Percentiles rank a stretch among this genome's conserved stretches.
phyloP scores from a whole-genome alignment of 805 yeast species.

The Kazachstania africana region DNA sequence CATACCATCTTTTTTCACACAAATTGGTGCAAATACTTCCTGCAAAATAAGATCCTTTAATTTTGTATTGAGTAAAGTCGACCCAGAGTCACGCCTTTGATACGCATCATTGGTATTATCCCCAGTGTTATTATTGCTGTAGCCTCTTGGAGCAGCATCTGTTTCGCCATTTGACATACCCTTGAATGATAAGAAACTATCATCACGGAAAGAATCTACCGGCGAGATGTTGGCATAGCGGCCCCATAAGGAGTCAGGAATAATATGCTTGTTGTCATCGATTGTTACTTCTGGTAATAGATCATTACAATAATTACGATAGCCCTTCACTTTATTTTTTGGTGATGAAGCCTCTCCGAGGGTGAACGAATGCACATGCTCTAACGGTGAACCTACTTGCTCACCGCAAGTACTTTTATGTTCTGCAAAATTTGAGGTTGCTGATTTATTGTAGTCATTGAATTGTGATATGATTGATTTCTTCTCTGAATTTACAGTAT shows the following conservation, averaged over 20 bases:
- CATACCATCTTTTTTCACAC: slow-evolving; percentile 3
- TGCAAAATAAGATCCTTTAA: slow-evolving; percentile 58
- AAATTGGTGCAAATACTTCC: slow-evolving; percentile 48
- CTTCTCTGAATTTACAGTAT: slow-evolving; percentile 1
- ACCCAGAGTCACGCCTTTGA: slow-evolving; percentile 20
- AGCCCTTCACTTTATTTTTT: slow-evolving; percentile 1
- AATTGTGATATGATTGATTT: too few species aligned
- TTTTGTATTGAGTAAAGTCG: slow-evolving; percentile 61
- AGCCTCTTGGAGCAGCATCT: too few species aligned
- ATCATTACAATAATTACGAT: slow-evolving; percentile 2
- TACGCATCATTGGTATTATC: background rate
- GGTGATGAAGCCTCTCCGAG: slow-evolving; percentile 6
- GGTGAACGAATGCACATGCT: slow-evolving; percentile 15
- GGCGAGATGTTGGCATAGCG: slow-evolving; percentile 2
- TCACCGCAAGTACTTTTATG: too few species aligned
- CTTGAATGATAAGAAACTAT: too few species aligned
- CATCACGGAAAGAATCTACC: background rate
- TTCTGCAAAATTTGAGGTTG: background rate
- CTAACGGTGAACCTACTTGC: slow-evolving; percentile 4
- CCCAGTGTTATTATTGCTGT: background rate
- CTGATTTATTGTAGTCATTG: slow-evolving; percentile 2
- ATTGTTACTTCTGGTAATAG: slow-evolving; percentile 69
- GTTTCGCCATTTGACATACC: background rate
- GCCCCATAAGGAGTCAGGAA: slow-evolving; percentile 65
- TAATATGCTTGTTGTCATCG: slow-evolving; percentile 84